A percentile compares a stretch with the other conserved stretches of the same genome.
Evolutionary conservation across 78 protist species (phyloP).

Genomic region (Speleostelium caveatum): DNA sequence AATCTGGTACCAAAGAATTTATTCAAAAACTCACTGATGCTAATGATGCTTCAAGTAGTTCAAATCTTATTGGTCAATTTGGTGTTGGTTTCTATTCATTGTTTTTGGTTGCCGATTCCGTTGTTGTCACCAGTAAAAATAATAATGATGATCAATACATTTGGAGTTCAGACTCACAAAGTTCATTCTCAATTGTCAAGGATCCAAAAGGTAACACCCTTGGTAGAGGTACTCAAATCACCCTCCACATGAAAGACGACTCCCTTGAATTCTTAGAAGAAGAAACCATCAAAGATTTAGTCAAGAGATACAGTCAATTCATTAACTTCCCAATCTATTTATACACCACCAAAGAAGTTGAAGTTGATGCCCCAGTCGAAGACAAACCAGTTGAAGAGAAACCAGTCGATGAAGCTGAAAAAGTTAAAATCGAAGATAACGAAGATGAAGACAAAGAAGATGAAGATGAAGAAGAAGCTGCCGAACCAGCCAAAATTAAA

Average conservation of each 20-base stretch:
- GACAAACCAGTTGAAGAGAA: conserved; percentile 46
- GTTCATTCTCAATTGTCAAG: conserved; percentile 87
- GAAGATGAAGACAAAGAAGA: conserved; percentile 86
- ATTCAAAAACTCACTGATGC: conserved; percentile 33
- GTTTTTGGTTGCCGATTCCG: conserved; percentile 98
- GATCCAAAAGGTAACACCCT: conserved; percentile 94
- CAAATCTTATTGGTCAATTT: conserved; percentile 98
- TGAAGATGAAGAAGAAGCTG: conserved; percentile 66
- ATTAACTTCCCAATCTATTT: conserved; percentile 98
- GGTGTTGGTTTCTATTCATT: conserved; percentile 99
- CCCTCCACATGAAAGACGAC: conserved; percentile 92
- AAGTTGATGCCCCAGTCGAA: conserved; percentile 79
- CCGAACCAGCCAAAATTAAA: conserved; percentile 7
- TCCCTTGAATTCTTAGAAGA: conserved; percentile 92
- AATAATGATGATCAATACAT: conserved; percentile 95
- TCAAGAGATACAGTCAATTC: conserved; percentile 94
- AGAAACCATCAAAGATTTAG: conserved; percentile 79
- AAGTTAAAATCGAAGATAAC: conserved; percentile 64
- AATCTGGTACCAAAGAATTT: conserved; percentile 95
- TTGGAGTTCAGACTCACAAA: conserved; percentile 95
- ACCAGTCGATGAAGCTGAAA: conserved; percentile 47
- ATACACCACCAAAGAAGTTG: conserved; percentile 76
- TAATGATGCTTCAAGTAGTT: conserved; percentile 10
- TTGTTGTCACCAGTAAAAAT: conserved; percentile 94
- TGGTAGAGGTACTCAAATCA: conserved; percentile 96